Evolutionary conservation across 768 basidiomycete species (phyloP).

Genomic region (Boletales sp.): DNA sequence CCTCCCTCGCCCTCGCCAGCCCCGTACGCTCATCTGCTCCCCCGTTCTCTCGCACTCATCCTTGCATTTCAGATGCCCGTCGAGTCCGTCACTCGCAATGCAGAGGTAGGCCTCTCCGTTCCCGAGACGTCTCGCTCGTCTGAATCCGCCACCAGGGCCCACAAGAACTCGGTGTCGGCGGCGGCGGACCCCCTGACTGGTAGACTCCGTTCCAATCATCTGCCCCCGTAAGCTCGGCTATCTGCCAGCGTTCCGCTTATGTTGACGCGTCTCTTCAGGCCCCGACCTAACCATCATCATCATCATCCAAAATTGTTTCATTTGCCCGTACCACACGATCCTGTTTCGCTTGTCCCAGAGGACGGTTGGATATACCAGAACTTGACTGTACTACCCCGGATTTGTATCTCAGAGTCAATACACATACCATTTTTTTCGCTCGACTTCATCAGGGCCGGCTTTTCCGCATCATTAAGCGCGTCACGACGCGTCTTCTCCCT

Average conservation of each 20-base stretch:
- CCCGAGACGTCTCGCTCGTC: too few species aligned
- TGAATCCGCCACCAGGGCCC: too few species aligned
- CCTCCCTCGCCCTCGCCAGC: conserved; percentile 15
- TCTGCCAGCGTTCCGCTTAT: background rate
- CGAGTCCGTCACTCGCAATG: conserved; percentile 2
- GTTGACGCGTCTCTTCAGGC: too few species aligned
- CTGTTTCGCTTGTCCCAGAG: conserved; percentile 1
- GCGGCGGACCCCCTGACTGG: conserved; percentile 27
- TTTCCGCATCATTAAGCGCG: conserved; percentile 21
- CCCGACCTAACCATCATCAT: too few species aligned
- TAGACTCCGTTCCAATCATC: background rate
- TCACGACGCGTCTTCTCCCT: conserved; percentile 8
- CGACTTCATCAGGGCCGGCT: conserved; percentile 32
- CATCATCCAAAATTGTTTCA: too few species aligned
- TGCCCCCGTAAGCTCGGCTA: conserved; percentile 8
- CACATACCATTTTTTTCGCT: background rate
- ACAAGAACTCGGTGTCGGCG: conserved; percentile 3
- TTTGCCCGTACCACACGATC: background rate
- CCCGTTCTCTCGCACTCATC: background rate
- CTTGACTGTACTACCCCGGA: conserved; percentile 9
- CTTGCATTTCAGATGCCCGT: conserved; percentile 7
- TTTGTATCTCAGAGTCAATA: background rate
- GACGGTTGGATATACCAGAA: background rate
- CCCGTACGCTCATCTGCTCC: conserved; percentile 14
- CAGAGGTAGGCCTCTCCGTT: conserved; percentile 8